phyloP scores from a whole-genome alignment of 73 alveolate species.

The Durusdinium trenchii region DNA sequence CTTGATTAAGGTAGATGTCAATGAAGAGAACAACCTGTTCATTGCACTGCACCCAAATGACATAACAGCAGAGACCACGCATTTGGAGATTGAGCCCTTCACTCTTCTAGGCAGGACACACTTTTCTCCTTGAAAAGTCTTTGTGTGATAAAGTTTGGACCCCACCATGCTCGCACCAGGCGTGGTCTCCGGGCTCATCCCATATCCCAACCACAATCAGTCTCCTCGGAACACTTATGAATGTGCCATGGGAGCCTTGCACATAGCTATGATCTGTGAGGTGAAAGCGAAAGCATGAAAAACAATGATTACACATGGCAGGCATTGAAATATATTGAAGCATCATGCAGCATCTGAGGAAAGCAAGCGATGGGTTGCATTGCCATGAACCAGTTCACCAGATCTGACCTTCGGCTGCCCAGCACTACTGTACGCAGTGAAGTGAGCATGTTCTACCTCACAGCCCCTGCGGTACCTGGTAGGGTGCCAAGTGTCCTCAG shows the following conservation, averaged over 20 bases:
- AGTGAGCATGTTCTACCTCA: neutral
- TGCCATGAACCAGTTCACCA: constrained; percentile 98
- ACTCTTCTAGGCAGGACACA: constrained; percentile 98
- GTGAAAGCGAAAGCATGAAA: neutral
- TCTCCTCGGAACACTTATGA: constrained; percentile 99
- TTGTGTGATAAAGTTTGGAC: neutral
- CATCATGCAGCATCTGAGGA: constrained; percentile 20
- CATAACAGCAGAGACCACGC: constrained; percentile 98
- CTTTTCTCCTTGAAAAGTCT: neutral
- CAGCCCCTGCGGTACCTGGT: neutral
- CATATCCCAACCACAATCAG: constrained; percentile 99
- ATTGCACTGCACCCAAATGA: constrained; percentile 98
- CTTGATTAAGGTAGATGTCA: constrained; percentile 99
- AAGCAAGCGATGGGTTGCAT: constrained; percentile 99
- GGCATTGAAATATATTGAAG: too few relatives aligned
- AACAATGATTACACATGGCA: neutral
- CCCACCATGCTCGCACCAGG: neutral
- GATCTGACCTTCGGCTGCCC: constrained; percentile 87
- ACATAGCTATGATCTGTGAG: too few relatives aligned
- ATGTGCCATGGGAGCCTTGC: constrained; percentile 99
- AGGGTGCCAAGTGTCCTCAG: neutral
- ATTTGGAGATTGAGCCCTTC: constrained; percentile 99
- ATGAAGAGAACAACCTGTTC: constrained; percentile 99
- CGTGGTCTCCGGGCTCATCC: constrained; percentile 97
- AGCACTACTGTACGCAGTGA: neutral